Percentiles rank a stretch among this genome's conserved stretches.
These are phyloP conservation scores for Auriculariales sp. DNA, from an alignment of 768 basidiomycete genomes.

Conservation along the genomic window DNA sequence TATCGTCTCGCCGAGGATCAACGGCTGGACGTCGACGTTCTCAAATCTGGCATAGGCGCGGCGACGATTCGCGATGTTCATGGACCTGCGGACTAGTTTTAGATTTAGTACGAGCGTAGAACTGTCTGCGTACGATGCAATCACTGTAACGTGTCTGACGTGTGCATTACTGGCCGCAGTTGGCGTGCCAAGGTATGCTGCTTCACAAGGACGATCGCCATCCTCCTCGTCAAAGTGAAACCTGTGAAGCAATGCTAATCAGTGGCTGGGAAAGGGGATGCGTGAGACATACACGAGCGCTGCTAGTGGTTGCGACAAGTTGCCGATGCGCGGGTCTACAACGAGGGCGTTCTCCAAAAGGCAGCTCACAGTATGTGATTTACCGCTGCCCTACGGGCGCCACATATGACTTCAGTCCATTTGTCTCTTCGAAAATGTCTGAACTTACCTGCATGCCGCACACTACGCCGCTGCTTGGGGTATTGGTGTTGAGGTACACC, in stretches of 20 bases:
- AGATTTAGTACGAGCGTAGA: neutral
- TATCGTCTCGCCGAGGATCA: constrained; percentile 41
- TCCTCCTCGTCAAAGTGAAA: constrained; percentile 5
- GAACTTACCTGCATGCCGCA: constrained; percentile 31
- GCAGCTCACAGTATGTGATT: constrained; percentile 56
- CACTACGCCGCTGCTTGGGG: constrained; percentile 59
- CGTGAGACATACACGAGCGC: constrained; percentile 31
- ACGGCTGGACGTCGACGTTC: constrained; percentile 33
- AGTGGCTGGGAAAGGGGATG: neutral
- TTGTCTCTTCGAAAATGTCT: neutral
- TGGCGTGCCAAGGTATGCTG: constrained; percentile 3
- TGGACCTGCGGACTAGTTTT: constrained; percentile 3
- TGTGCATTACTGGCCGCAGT: neutral
- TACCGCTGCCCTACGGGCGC: constrained; percentile 38
- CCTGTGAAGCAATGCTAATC: neutral
- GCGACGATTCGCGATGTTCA: neutral
- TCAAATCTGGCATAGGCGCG: constrained; percentile 3
- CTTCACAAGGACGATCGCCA: constrained; percentile 8
- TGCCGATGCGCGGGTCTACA: constrained; percentile 33
- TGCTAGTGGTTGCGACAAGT: constrained; percentile 35
- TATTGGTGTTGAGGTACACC: constrained; percentile 23
- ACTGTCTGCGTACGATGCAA: constrained; percentile 34
- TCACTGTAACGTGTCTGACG: constrained; percentile 33
- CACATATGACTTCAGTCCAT: neutral
- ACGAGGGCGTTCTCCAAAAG: constrained; percentile 59